These are phyloP conservation scores for Peronospora belbahrii DNA, from an alignment of 352 stramenopile genomes.

Conservation along the genomic window DNA sequence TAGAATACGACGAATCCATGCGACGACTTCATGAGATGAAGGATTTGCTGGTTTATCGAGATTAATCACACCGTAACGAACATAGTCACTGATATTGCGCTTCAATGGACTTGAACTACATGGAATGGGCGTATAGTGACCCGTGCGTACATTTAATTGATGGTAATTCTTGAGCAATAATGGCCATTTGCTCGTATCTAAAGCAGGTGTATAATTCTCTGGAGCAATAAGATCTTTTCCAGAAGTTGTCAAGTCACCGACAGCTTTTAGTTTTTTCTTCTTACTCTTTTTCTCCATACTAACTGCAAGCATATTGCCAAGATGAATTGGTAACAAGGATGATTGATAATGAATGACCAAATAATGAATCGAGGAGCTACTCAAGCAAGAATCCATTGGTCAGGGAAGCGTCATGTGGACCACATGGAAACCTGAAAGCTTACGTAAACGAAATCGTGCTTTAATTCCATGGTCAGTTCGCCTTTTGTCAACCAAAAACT, in stretches of 20 bases:
- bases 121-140: slow-evolving; percentile 99
- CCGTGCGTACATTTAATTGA: slow-evolving; percentile 96
- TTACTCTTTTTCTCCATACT: slow-evolving; percentile 81
- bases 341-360: slow-evolving; percentile 12
- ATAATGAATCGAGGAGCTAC: neutral
- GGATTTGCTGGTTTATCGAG: slow-evolving; percentile 99
- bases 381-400: slow-evolving; percentile 14
- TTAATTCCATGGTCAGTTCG: too few relatives aligned
- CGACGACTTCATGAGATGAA: slow-evolving; percentile 98
- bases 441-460: too few relatives aligned
- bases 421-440: too few relatives aligned
- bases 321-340: neutral
- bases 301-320: slow-evolving; percentile 47
- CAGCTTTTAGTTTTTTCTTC: slow-evolving; percentile 85
- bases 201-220: slow-evolving; percentile 76
- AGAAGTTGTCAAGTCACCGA: slow-evolving; percentile 2
- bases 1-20: slow-evolving; percentile 99
- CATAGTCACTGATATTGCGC: slow-evolving; percentile 94
- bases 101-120: slow-evolving; percentile 94
- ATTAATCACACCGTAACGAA: slow-evolving; percentile 99
- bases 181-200: slow-evolving; percentile 98
- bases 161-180: slow-evolving; percentile 99
- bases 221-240: slow-evolving; percentile 76
- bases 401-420: slow-evolving; percentile 12
- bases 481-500: too few relatives aligned